These are phyloP conservation scores for Citrus medica DNA, from an alignment of 345 rosid species.

Conservation along the genomic window DNA sequence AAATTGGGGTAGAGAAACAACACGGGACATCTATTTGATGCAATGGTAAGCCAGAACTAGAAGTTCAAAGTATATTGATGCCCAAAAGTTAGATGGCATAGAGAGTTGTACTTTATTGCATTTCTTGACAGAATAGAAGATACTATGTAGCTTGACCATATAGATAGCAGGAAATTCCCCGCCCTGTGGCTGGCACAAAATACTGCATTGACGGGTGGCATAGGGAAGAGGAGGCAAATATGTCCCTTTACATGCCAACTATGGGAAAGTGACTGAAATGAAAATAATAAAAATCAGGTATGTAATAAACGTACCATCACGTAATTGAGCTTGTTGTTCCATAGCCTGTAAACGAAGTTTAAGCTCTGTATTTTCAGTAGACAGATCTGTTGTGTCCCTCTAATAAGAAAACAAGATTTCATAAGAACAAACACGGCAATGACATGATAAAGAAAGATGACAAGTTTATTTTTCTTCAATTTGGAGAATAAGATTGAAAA, in stretches of 20 bases:
- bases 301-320: slow-evolving; percentile 58
- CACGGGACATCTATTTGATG: neutral
- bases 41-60: neutral
- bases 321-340: slow-evolving; percentile 88
- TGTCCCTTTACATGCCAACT: neutral
- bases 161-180: neutral
- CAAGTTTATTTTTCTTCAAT: neutral
- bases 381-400: slow-evolving; percentile 85
- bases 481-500: slow-evolving; percentile 1
- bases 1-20: neutral
- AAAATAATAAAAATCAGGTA: neutral
- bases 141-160: neutral
- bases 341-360: slow-evolving; percentile 86
- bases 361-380: slow-evolving; percentile 84
- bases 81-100: neutral
- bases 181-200: neutral
- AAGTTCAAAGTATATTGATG: neutral
- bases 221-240: neutral
- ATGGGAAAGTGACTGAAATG: neutral
- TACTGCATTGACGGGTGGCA: neutral
- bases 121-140: neutral
- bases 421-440: neutral
- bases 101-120: neutral
- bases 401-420: slow-evolving; percentile 27
- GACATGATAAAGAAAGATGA: neutral